These are phyloP conservation scores for Suillus subaureus DNA, from an alignment of 768 basidiomycete genomes.

Conservation along the genomic window DNA sequence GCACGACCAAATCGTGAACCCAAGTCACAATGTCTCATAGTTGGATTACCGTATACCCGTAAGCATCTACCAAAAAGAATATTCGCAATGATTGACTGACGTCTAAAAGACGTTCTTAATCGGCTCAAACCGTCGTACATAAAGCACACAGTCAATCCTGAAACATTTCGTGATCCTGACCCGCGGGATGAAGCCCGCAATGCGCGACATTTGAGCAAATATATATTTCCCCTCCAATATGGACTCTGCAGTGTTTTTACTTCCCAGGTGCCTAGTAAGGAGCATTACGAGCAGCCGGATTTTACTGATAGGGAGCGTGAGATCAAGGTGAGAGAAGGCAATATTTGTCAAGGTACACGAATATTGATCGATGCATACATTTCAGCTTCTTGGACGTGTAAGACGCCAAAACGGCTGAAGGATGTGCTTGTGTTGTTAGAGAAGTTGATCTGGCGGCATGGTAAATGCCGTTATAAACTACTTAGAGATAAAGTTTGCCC, in stretches of 20 bases:
- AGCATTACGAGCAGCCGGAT: slow-evolving; percentile 44
- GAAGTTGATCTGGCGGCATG: slow-evolving; percentile 65
- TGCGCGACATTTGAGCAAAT: slow-evolving; percentile 72
- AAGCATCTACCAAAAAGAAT: slow-evolving; percentile 21
- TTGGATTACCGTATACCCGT: slow-evolving; percentile 76
- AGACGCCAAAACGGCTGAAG: slow-evolving; percentile 77
- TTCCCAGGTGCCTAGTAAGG: slow-evolving; percentile 19
- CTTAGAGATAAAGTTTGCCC: slow-evolving; percentile 70
- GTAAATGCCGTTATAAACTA: slow-evolving; percentile 69
- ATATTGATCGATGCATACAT: background rate
- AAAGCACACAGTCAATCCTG: slow-evolving; percentile 24
- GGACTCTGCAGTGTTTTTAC: slow-evolving; percentile 63
- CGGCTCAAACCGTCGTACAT: slow-evolving; percentile 49
- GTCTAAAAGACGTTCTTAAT: slow-evolving; percentile 63
- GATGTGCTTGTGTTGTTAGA: slow-evolving; percentile 54
- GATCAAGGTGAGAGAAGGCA: slow-evolving; percentile 53
- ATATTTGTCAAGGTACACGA: background rate
- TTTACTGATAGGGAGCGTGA: slow-evolving; percentile 66
- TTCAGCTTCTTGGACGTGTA: slow-evolving; percentile 47
- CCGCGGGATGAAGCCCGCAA: slow-evolving; percentile 47
- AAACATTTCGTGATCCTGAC: slow-evolving; percentile 45
- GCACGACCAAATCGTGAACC: slow-evolving; percentile 57
- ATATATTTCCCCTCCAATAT: slow-evolving; percentile 85
- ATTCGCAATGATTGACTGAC: background rate
- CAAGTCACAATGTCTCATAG: slow-evolving; percentile 48